Evolutionary conservation across 371 early-diverging fungal genomes (phyloP), one percentile per base, ranked within the genome.

Genomic region (Haplosporangium sp.): DNA sequence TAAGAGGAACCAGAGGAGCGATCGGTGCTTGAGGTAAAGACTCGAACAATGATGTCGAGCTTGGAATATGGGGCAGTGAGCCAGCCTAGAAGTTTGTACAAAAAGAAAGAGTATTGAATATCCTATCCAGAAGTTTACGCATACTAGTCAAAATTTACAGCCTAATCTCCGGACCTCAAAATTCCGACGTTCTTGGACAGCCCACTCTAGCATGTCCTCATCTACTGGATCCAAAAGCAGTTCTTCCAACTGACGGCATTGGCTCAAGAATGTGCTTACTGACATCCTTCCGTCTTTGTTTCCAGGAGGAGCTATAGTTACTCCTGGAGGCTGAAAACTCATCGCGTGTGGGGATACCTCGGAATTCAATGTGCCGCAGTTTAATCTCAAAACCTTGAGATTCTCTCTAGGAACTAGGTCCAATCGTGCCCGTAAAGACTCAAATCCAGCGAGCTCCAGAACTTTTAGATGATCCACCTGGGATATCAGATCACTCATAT

Each of bases 221-320:
- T 75, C 67, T 0, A 81, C 82, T 45, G 82, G 65, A 6, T 71
- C 67, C 38, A 81, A 42, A 37, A 71, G 17, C 38, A 81, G 47
- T 52, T 81, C 75, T 35, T 81, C 75, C 45, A 81, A n/a, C 13
- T 74, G 69, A 8, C 82, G 72, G 55, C 82, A 81, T 2, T 63
- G 75, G 50, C 82, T 81, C 69, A 81, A 56, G n/a, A 81, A 81
- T 0, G 44, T 45, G 42, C 67, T 65, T n/a, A 81, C 38, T 3
- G 65, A 37, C 69, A 81, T 81, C 19, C 63, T 65, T 7, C 63
- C 62, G 4, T 61, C 56, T 13, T 52, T 10, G 5, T 19, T 8
- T 38, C 19, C 52, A n/a, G 50, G 19, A 27, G n/a, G 17, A 5
- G 34, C 39, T 47, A 42, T 9, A 39, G 45, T 44, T 27, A 42